Evolutionary conservation across 164 flowering plant genomes (phyloP), one percentile per base, ranked within the genome.

Genomic region (Sextonia rubra): DNA sequence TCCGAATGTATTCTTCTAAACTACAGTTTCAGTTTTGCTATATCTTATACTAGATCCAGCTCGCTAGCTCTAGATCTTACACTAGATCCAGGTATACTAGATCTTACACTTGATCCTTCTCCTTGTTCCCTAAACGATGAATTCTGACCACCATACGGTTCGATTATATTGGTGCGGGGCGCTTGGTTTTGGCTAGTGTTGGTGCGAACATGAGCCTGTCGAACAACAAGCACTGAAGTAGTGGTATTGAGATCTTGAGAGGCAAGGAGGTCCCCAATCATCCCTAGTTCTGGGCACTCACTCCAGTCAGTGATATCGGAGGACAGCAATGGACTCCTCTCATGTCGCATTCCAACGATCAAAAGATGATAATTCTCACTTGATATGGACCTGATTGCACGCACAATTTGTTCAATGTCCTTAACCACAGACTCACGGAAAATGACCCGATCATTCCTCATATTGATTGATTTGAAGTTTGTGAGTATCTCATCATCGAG

Each of bases 141-240:
- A n/a, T n/a, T n/a, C n/a, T n/a, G n/a, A n/a, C n/a, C n/a, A n/a
- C n/a, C n/a, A n/a, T n/a, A n/a, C n/a, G n/a, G n/a, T n/a, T n/a
- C n/a, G n/a, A n/a, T n/a, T n/a, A n/a, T n/a, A n/a, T n/a, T n/a
- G n/a, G n/a, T n/a, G n/a, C n/a, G n/a, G n/a, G n/a, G n/a, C n/a
- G n/a, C n/a, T n/a, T n/a, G n/a, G n/a, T n/a, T n/a, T n/a, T n/a
- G n/a, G n/a, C n/a, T n/a, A n/a, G n/a, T n/a, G n/a, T n/a, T n/a
- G n/a, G n/a, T n/a, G n/a, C n/a, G n/a, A n/a, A n/a, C n/a, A n/a
- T n/a, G n/a, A n/a, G n/a, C n/a, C n/a, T 82, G 84, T 55, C 81
- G 85, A 73, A 86, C 71, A 12, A 86, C 86, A 76, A 86, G 47
- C 4, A 86, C 68, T 0, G 84, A 75, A 24, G 73, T 69, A 12